Base-by-base conservation (phyloP, 331 rosid species). In the Quercus lobata region DNA sequence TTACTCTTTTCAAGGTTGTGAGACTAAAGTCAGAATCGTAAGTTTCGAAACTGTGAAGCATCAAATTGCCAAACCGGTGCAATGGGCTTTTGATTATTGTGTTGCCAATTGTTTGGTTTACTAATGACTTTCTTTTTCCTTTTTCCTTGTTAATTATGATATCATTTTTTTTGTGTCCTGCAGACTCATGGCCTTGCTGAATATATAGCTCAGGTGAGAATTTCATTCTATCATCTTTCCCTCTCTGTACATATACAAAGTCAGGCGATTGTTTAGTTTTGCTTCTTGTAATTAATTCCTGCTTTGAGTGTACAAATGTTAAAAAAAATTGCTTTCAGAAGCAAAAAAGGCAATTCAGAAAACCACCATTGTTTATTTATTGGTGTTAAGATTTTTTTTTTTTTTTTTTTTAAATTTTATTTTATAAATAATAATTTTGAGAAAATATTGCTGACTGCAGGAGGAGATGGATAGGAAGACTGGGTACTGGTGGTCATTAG, bases 401-500 rank as follows among this genome's bases (percentile, higher is more conserved):
- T 63, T n/a, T n/a, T n/a, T n/a, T n/a, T n/a, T n/a, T n/a, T n/a
- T n/a, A n/a, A n/a, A n/a, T n/a, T n/a, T n/a, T n/a, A n/a, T 62
- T 61, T 57, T 63, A 8, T 17, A 37, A 7, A 41, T 41, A 41
- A 41, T 9, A 9, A 44, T 74, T 77, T 72, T 14, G 55, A 49
- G 63, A 63, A 30, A 53, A 35, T 37, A 27, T 82, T 89, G 25
- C 49, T 87, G 69, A 78, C 82, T 83, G 68, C 92, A 96, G 99
- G 99, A 96, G 88, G 99, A 96, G 90, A 96, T 96, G 98, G 97
- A 96, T 41, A 84, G 99, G 69, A 96, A 93, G 86, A 87, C 83
- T 74, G 98, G 99, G 62, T 93, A 96, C 84, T 96, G 99, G 98
- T 96, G 99, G 99, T 96, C 99, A 24, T 89, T 87, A 68, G 97